Percentiles rank a stretch among this genome's conserved stretches.
Evolutionary conservation across 2,329 filamentous ascomycete species (phyloP).

Genomic region (Huntiella savannae): DNA sequence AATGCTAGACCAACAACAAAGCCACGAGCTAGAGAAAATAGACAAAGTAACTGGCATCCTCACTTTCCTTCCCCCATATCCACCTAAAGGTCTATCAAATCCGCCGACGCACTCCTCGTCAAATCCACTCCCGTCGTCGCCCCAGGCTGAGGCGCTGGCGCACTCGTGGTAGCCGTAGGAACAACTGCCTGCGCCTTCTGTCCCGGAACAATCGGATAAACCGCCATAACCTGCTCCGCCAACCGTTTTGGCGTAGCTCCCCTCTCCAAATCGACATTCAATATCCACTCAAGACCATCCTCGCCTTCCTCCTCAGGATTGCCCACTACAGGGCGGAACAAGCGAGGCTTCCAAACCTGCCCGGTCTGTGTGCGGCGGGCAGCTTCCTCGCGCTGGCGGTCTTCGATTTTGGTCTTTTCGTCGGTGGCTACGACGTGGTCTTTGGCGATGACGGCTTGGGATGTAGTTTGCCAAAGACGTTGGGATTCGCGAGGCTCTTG

Average conservation of each 20-base stretch:
- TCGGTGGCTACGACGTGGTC: constrained; percentile 83
- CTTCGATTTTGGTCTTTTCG: constrained; percentile 92
- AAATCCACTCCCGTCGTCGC: background rate
- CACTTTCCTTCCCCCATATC: background rate
- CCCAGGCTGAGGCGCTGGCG: constrained; percentile 29
- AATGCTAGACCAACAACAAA: background rate
- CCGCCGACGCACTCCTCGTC: constrained; percentile 5
- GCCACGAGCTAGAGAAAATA: background rate
- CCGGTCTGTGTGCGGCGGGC: constrained; percentile 59
- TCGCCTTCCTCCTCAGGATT: constrained; percentile 60
- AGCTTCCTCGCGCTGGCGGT: constrained; percentile 76
- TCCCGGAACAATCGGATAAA: constrained; percentile 68
- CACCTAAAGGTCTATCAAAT: constrained; percentile 10
- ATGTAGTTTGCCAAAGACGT: constrained; percentile 65
- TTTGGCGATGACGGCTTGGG: constrained; percentile 59
- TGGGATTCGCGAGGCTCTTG: constrained; percentile 85
- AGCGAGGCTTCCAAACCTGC: constrained; percentile 68
- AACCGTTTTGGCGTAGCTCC: constrained; percentile 38
- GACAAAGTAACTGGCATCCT: background rate
- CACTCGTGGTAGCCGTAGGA: constrained; percentile 23
- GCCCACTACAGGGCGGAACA: constrained; percentile 60
- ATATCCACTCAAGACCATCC: constrained; percentile 86
- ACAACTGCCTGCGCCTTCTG: constrained; percentile 32
- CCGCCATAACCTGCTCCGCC: constrained; percentile 64
- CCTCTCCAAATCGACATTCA: constrained; percentile 63